A percentile compares a stretch with the other conserved stretches of the same genome.
Evolutionary conservation across 371 early-diverging fungal genomes (phyloP).

Genomic region (Mortierella sp.): DNA sequence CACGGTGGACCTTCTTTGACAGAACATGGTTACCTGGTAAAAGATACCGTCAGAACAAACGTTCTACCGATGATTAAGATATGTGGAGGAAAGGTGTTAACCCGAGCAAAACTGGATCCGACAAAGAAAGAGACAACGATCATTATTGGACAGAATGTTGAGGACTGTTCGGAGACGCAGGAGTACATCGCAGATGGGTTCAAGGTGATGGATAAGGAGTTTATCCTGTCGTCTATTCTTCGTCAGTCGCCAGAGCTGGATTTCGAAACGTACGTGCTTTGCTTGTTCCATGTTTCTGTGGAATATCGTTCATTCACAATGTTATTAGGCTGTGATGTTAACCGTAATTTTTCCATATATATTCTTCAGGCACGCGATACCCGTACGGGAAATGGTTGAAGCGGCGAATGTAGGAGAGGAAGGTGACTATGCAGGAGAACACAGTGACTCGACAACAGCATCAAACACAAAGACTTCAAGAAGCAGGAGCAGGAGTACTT

Average conservation of each 20-base stretch:
- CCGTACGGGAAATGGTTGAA: too few species aligned
- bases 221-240: slow-evolving; percentile 14
- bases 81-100: background rate
- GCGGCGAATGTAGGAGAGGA: background rate
- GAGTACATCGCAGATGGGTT: background rate
- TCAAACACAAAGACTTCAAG: background rate
- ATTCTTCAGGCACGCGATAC: background rate
- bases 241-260: slow-evolving; percentile 7
- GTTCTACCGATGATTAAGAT: background rate
- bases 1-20: background rate
- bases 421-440: background rate
- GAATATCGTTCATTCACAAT: too few species aligned
- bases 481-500: background rate
- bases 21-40: background rate
- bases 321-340: background rate
- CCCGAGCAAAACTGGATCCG: background rate
- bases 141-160: slow-evolving; percentile 24
- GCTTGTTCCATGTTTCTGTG: background rate
- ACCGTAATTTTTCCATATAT: background rate
- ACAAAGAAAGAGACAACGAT: slow-evolving; percentile 7
- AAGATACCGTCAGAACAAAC: background rate
- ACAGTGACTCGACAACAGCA: background rate
- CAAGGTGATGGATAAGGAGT: slow-evolving; percentile 20
- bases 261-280: slow-evolving; percentile 13
- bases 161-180: background rate